Conservation (phyloP, 2,329 filamentous ascomycete genomes). For the Phaeomoniella chlamydospora region DNA sequence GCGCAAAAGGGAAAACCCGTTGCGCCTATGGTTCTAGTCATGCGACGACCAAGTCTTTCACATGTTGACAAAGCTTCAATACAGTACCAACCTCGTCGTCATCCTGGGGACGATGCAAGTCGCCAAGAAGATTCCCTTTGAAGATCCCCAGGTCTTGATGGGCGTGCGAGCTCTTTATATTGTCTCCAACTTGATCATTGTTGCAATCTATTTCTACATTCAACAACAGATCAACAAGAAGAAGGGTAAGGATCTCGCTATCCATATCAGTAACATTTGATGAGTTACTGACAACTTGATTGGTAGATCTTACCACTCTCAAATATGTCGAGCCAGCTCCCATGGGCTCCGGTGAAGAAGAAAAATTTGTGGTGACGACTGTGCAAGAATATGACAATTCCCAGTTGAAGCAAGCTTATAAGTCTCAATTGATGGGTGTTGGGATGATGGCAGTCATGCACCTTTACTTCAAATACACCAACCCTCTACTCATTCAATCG, state of each 20-base stretch:
- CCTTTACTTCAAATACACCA: constrained; percentile 98
- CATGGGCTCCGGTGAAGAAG: constrained; percentile 86
- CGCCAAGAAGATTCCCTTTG: constrained; percentile 88
- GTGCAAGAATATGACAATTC: constrained; percentile 84
- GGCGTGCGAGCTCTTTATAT: constrained; percentile 51
- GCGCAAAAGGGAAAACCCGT: not conserved
- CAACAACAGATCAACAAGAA: constrained; percentile 82
- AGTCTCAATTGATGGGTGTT: constrained; percentile 85
- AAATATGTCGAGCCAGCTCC: constrained; percentile 96
- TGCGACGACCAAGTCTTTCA: constrained; percentile 15
- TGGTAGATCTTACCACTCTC: constrained; percentile 86
- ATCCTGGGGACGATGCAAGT: constrained; percentile 98
- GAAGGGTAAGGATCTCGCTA: constrained; percentile 55
- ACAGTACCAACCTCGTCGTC: constrained; percentile 82
- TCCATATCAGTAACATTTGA: too few species aligned
- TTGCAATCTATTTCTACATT: constrained; percentile 71
- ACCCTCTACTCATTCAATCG: constrained; percentile 95
- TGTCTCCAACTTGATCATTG: constrained; percentile 68
- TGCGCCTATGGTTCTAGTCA: not conserved
- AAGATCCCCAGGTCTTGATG: constrained; percentile 61
- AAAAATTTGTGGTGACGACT: constrained; percentile 92
- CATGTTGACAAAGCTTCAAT: constrained; percentile 6
- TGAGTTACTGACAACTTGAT: too few species aligned
- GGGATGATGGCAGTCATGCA: constrained; percentile 99
- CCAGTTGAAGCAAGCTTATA: constrained; percentile 75